Evolutionary conservation across 192 early-diverging fungal species (phyloP).

Genomic region (Gaertneriomyces sp.): DNA sequence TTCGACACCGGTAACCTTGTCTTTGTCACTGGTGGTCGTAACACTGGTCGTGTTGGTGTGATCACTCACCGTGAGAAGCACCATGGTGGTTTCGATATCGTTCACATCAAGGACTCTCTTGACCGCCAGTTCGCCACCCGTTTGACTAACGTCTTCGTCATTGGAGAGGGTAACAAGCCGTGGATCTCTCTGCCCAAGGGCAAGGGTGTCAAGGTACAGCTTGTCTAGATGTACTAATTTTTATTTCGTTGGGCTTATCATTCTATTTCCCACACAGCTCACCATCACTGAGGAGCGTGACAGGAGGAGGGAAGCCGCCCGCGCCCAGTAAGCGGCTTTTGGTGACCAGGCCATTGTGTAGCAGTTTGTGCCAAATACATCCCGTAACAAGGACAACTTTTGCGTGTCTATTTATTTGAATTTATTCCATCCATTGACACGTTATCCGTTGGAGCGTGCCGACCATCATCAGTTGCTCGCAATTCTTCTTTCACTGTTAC

Average conservation of each 20-base stretch:
- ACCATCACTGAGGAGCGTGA: constrained; percentile 99
- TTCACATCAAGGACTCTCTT: constrained; percentile 96
- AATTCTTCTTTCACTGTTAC: too few species aligned
- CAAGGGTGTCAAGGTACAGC: constrained; percentile 80
- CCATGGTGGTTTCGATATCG: constrained; percentile 97
- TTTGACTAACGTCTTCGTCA: constrained; percentile 89
- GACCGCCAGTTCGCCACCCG: constrained; percentile 98
- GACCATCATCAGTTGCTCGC: too few species aligned
- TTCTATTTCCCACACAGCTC: constrained; percentile 53
- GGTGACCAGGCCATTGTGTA: too few species aligned
- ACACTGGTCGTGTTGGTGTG: constrained; percentile 96
- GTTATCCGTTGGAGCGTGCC: too few species aligned
- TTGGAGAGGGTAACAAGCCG: constrained; percentile 79
- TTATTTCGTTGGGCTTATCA: background rate
- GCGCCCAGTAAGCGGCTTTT: constrained; percentile 5
- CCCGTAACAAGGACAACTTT: too few species aligned
- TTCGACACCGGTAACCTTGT: constrained; percentile 96
- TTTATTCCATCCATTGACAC: too few species aligned
- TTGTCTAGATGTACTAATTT: background rate
- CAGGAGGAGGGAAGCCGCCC: constrained; percentile 65
- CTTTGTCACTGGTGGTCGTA: constrained; percentile 97
- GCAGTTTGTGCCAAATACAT: too few species aligned
- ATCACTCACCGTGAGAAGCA: constrained; percentile 96
- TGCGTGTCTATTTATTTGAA: too few species aligned
- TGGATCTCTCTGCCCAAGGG: constrained; percentile 98